Evolutionary conservation across 345 rosid species (phyloP).

Genomic region (Mercurialis annua): DNA sequence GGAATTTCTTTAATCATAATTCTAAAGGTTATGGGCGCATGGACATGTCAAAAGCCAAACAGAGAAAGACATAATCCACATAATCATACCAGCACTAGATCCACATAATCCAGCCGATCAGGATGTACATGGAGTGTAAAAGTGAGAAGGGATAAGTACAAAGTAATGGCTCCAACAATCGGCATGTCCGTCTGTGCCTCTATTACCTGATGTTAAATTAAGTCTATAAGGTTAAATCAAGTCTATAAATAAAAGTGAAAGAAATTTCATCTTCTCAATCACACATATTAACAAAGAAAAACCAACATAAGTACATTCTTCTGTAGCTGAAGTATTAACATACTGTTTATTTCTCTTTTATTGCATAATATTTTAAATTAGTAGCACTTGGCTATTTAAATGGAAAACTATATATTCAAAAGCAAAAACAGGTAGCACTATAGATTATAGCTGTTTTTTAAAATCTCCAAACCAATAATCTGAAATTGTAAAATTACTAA

Average conservation of each 20-base stretch:
- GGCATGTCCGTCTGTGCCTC: conserved; percentile 96
- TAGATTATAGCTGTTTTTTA: background rate
- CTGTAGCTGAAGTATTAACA: background rate
- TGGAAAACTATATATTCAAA: background rate
- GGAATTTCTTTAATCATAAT: background rate
- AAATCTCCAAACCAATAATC: background rate
- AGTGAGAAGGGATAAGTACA: conserved; percentile 92
- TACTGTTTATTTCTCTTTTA: background rate
- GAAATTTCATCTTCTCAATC: background rate
- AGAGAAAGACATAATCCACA: background rate
- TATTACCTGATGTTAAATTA: conserved; percentile 54
- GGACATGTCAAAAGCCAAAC: conserved; percentile 4
- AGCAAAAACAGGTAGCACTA: background rate
- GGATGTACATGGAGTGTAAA: conserved; percentile 96
- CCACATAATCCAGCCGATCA: conserved; percentile 95
- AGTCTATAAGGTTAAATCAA: conserved; percentile 9
- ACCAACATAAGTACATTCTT: background rate
- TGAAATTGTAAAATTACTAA: too few species aligned
- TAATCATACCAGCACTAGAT: conserved; percentile 85
- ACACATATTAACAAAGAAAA: background rate
- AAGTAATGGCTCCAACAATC: conserved; percentile 76
- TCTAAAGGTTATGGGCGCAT: background rate
- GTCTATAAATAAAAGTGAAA: conserved; percentile 13
- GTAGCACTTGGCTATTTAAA: background rate
- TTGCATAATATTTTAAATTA: background rate